Percentiles rank a stretch among this genome's conserved stretches.
Conservation (phyloP, 2,329 filamentous ascomycete species). For the Penicillium brevicompactum region DNA sequence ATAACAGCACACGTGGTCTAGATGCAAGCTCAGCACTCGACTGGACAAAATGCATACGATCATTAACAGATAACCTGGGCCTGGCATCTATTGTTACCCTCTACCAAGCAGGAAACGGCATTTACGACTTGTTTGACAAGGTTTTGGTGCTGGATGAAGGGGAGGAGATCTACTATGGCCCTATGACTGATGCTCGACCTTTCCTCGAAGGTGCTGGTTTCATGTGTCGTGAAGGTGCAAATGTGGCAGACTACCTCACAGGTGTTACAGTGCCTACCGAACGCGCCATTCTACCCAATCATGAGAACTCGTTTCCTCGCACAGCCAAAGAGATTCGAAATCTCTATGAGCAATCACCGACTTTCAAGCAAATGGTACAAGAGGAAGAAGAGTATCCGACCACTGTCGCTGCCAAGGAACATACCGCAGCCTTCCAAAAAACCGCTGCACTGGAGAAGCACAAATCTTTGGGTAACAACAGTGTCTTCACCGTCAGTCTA, state of each 20-base stretch:
- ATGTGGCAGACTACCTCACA: conserved; percentile 63
- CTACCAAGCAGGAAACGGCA: conserved; percentile 3
- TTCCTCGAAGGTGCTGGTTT: conserved; percentile 66
- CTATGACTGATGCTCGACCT: conserved; percentile 52
- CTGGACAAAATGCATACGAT: neutral
- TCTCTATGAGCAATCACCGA: neutral
- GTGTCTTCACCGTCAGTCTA: conserved; percentile 57
- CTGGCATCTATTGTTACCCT: neutral
- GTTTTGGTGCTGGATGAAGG: neutral
- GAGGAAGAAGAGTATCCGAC: neutral
- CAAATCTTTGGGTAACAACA: conserved; percentile 30
- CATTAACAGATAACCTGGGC: neutral
- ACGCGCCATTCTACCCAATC: conserved; percentile 37
- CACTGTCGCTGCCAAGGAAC: neutral
- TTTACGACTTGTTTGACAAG: conserved; percentile 1
- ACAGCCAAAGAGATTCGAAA: neutral
- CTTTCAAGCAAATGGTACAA: neutral
- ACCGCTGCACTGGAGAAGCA: neutral
- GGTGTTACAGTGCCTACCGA: conserved; percentile 58
- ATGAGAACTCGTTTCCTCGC: conserved; percentile 23
- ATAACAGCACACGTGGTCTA: neutral
- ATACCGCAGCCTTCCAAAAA: neutral
- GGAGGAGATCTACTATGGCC: neutral
- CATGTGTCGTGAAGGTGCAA: conserved; percentile 58
- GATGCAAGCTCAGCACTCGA: neutral